These are phyloP conservation scores for Thelonectria olida DNA, from an alignment of 2,329 filamentous ascomycete genomes.

Conservation along the genomic window DNA sequence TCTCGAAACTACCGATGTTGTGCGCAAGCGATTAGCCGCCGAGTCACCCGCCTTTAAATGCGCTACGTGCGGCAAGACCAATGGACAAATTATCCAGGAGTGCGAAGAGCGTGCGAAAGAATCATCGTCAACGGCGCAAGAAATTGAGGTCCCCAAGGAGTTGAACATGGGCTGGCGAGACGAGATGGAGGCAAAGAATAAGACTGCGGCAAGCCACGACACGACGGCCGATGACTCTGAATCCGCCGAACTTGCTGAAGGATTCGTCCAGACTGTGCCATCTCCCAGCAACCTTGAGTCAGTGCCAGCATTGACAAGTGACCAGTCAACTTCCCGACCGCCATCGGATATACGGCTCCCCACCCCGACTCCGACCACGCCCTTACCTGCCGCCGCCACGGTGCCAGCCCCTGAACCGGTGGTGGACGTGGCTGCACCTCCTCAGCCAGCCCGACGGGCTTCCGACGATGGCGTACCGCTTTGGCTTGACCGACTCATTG, in stretches of 20 bases:
- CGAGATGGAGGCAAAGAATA: constrained; percentile 63
- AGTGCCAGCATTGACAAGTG: background rate
- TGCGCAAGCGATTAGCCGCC: constrained; percentile 74
- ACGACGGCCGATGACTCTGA: constrained; percentile 48
- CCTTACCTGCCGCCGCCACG: constrained; percentile 13
- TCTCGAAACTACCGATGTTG: constrained; percentile 76
- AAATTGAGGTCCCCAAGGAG: constrained; percentile 62
- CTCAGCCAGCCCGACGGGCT: constrained; percentile 32
- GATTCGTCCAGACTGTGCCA: constrained; percentile 62
- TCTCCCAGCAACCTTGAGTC: constrained; percentile 6
- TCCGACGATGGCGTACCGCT: constrained; percentile 64
- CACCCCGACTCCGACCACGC: constrained; percentile 24
- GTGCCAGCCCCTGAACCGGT: constrained; percentile 1
- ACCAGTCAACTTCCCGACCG: constrained; percentile 10
- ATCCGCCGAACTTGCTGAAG: constrained; percentile 63
- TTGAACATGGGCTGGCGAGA: constrained; percentile 77
- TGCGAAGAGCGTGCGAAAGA: constrained; percentile 66
- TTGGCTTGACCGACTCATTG: constrained; percentile 86
- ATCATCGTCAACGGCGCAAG: constrained; percentile 44
- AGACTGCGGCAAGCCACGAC: constrained; percentile 16
- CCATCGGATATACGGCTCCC: constrained; percentile 22
- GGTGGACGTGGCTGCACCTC: constrained; percentile 18
- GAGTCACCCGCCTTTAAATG: constrained; percentile 76
- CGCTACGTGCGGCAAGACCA: constrained; percentile 73
- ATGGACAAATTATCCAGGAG: constrained; percentile 78